Evolutionary conservation across 1,139 yeast species (phyloP).

Genomic region (Sugiyamaella pinicola): DNA sequence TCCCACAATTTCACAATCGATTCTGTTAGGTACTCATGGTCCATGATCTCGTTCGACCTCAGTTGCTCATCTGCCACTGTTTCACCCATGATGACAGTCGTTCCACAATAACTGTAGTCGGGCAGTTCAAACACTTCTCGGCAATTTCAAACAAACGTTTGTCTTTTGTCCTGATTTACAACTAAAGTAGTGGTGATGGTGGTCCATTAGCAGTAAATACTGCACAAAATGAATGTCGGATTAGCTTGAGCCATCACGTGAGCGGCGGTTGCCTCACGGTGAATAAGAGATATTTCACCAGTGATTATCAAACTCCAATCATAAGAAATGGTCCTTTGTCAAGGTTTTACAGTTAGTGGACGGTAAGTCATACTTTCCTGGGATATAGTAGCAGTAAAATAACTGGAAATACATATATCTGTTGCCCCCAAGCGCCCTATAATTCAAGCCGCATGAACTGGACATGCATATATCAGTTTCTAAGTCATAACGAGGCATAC

Average conservation of each 20-base stretch:
- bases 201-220: too few relatives aligned
- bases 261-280: too few relatives aligned
- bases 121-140: neutral
- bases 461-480: constrained; percentile 1
- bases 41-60: constrained; percentile 3
- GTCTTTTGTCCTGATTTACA: too few relatives aligned
- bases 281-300: too few relatives aligned
- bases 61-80: neutral
- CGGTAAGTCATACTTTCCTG: neutral
- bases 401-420: too few relatives aligned
- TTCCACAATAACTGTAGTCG: too few relatives aligned
- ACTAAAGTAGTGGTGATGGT: too few relatives aligned
- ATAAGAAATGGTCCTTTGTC: neutral
- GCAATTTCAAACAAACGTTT: too few relatives aligned
- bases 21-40: constrained; percentile 9
- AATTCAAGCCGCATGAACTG: neutral
- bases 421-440: neutral
- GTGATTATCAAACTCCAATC: too few relatives aligned
- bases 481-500: too few relatives aligned
- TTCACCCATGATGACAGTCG: constrained; percentile 1
- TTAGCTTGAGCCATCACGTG: too few relatives aligned
- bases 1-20: constrained; percentile 10
- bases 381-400: neutral
- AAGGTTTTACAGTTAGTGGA: neutral
- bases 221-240: too few relatives aligned